Conservation (phyloP, 2,329 filamentous ascomycete genomes). For the Pestalotiopsis sp. region DNA sequence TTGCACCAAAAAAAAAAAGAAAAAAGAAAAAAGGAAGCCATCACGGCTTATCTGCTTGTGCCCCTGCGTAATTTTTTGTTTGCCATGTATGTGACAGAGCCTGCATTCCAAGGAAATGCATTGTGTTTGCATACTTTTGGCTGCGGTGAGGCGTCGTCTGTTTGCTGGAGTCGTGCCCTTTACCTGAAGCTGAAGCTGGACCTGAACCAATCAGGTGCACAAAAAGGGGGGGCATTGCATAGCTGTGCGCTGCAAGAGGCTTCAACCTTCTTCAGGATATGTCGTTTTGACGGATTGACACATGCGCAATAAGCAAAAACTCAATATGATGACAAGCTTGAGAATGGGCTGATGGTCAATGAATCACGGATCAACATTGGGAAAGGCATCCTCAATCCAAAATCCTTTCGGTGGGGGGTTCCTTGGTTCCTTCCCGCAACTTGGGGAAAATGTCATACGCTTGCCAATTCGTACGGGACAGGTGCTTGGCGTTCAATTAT, state of each 20-base stretch:
- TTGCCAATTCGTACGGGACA: neutral
- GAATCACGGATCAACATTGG: too few species aligned
- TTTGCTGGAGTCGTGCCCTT: neutral
- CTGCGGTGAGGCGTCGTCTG: slow-evolving; percentile 2
- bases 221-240: neutral
- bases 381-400: neutral
- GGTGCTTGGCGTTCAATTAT: neutral
- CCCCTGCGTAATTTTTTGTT: neutral
- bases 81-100: neutral
- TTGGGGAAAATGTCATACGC: neutral
- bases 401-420: neutral
- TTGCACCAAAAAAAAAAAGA: neutral
- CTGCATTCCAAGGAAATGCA: neutral
- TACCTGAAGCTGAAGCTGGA: neutral
- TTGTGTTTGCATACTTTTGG: neutral
- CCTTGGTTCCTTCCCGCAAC: neutral
- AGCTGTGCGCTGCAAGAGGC: neutral
- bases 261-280: neutral
- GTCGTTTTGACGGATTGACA: neutral
- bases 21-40: neutral
- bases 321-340: too few species aligned
- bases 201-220: neutral
- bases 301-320: too few species aligned
- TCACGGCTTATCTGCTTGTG: neutral
- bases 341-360: too few species aligned